Percentiles rank a stretch among this genome's conserved stretches.
phyloP scores from a whole-genome alignment of 2,329 filamentous ascomycete genomes.

The Mycocentrospora acerina region DNA sequence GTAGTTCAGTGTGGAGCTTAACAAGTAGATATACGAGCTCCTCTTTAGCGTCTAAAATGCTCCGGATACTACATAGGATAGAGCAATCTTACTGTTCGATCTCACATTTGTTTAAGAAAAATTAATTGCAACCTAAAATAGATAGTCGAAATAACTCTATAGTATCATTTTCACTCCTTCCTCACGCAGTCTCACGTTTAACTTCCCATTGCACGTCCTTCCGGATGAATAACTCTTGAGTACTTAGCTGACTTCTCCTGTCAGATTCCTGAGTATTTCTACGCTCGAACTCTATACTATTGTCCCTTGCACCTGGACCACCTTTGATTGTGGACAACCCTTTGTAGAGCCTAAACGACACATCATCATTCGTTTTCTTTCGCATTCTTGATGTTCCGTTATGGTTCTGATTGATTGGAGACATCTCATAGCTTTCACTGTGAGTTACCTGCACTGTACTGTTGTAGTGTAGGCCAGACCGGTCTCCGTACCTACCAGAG shows the following conservation, averaged over 20 bases:
- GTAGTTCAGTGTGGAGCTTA: too few species aligned
- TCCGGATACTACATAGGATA: too few species aligned
- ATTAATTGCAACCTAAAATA: background rate
- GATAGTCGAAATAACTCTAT: background rate
- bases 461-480: constrained; percentile 8
- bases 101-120: too few species aligned
- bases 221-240: constrained; percentile 26
- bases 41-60: too few species aligned
- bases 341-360: background rate
- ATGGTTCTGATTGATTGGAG: constrained; percentile 1
- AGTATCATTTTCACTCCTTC: background rate
- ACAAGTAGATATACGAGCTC: too few species aligned
- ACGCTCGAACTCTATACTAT: constrained; percentile 4
- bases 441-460: background rate
- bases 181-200: constrained; percentile 4
- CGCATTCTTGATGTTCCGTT: background rate
- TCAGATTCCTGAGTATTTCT: constrained; percentile 11
- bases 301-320: background rate
- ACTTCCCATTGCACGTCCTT: constrained; percentile 24
- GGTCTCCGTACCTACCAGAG: constrained; percentile 1
- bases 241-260: constrained; percentile 19
- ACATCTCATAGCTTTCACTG: constrained; percentile 12
- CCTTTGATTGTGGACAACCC: background rate
- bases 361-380: background rate
- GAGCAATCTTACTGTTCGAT: too few species aligned